phyloP scores from a whole-genome alignment of 192 early-diverging fungal species.

The Coemansia sp. region DNA sequence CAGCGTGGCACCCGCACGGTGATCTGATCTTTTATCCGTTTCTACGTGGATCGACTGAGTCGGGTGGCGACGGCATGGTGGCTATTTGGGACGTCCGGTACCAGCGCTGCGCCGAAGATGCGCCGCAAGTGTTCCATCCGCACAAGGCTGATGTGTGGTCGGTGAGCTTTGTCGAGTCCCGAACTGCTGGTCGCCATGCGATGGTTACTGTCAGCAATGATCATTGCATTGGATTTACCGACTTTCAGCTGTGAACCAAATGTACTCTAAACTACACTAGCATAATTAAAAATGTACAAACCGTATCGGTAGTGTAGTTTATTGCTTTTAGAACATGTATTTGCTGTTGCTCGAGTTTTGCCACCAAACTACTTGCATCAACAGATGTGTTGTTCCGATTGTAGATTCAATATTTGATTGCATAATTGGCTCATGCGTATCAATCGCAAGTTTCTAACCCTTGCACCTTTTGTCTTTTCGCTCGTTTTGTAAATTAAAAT shows the following conservation, averaged over 20 bases:
- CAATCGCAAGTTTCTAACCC: too few species aligned
- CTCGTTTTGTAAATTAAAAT: background rate
- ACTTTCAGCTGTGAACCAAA: background rate
- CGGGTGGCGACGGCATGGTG: constrained; percentile 10
- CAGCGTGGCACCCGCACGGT: constrained; percentile 42
- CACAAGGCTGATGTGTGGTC: constrained; percentile 28
- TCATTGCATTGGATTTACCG: constrained; percentile 34
- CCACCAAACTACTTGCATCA: too few species aligned
- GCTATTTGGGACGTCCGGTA: constrained; percentile 44
- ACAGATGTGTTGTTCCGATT: too few species aligned
- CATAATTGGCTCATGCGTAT: too few species aligned
- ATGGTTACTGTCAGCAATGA: constrained; percentile 29
- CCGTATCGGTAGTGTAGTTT: too few species aligned
- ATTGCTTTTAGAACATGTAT: too few species aligned
- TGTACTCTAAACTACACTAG: too few species aligned
- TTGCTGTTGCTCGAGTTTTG: too few species aligned
- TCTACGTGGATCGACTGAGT: constrained; percentile 2
- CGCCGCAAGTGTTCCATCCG: constrained; percentile 16
- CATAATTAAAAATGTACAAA: too few species aligned
- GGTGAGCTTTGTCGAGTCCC: constrained; percentile 17
- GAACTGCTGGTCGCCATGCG: background rate
- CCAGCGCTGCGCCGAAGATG: constrained; percentile 13
- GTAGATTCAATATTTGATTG: too few species aligned
- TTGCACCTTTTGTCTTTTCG: too few species aligned
- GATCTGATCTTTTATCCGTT: constrained; percentile 34